phyloP scores from a whole-genome alignment of 2,329 filamentous ascomycete genomes.

The Ophiostoma tasmaniense region DNA sequence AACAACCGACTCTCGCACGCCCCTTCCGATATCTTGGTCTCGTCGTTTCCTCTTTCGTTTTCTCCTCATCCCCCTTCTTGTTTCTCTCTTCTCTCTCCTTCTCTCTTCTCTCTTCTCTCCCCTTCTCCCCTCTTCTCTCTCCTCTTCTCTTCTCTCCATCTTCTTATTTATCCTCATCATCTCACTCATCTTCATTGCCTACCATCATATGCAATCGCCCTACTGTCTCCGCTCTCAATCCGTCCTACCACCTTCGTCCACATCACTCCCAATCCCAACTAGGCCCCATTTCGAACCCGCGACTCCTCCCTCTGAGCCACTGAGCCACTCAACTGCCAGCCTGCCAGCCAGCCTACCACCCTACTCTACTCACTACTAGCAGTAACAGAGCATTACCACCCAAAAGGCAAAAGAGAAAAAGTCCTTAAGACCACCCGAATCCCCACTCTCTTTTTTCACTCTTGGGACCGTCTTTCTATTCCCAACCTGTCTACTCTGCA shows the following conservation, averaged over 20 bases:
- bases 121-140: not conserved
- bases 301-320: not conserved
- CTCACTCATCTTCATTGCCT: not conserved
- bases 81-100: not conserved
- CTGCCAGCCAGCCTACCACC: not conserved
- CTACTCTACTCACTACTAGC: not conserved
- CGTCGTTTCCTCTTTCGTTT: not conserved
- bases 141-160: not conserved
- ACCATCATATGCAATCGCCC: not conserved
- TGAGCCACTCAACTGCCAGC: not conserved
- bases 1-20: not conserved
- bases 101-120: not conserved
- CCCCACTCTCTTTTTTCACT: slow-evolving; percentile 14
- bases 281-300: not conserved
- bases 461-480: not conserved
- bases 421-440: slow-evolving; percentile 14
- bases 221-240: not conserved
- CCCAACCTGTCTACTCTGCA: not conserved
- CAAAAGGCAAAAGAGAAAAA: slow-evolving; percentile 4
- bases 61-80: not conserved
- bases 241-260: slow-evolving; percentile 5
- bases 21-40: not conserved
- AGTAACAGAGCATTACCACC: no score
- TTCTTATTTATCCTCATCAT: not conserved
- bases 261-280: slow-evolving; percentile 1